These are phyloP conservation scores for Chlorella sp. DNA, from an alignment of 139 green algal species.

Conservation along the genomic window DNA sequence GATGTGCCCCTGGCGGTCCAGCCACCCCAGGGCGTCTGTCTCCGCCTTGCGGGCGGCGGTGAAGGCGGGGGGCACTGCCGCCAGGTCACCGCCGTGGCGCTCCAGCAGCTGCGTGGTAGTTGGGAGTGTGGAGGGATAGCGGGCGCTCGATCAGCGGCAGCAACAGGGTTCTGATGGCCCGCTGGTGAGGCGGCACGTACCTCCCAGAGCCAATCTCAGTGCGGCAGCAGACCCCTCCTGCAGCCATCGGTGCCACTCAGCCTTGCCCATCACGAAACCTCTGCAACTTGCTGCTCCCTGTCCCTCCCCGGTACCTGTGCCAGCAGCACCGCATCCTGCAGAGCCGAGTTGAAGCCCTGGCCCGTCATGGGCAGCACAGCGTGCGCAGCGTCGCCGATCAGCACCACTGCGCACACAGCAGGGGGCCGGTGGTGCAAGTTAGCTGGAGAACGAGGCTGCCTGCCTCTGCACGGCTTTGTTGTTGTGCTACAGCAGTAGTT, in stretches of 20 bases:
- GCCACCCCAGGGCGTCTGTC: not conserved
- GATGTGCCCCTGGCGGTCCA: not conserved
- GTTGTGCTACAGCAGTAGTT: no score
- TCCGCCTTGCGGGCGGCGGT: conserved; percentile 3
- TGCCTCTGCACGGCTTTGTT: no score
- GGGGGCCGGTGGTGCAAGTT: not conserved
- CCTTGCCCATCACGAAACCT: no score
- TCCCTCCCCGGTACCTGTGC: not conserved
- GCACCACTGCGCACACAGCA: not conserved
- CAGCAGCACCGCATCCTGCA: conserved; percentile 2
- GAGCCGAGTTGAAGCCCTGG: not conserved
- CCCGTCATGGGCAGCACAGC: conserved; percentile 3
- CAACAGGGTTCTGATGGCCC: not conserved
- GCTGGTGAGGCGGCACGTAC: no score
- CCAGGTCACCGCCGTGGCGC: not conserved
- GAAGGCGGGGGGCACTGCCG: not conserved
- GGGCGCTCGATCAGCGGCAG: not conserved
- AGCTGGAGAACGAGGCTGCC: no score
- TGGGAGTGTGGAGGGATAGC: not conserved
- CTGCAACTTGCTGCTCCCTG: no score
- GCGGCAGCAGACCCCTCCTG: not conserved
- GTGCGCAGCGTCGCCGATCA: not conserved
- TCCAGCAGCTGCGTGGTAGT: not conserved
- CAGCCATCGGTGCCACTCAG: not conserved
- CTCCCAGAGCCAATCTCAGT: no score